Evolutionary conservation across 2,329 filamentous ascomycete genomes (phyloP).

Genomic region (Fusarium pseudocircinatum): DNA sequence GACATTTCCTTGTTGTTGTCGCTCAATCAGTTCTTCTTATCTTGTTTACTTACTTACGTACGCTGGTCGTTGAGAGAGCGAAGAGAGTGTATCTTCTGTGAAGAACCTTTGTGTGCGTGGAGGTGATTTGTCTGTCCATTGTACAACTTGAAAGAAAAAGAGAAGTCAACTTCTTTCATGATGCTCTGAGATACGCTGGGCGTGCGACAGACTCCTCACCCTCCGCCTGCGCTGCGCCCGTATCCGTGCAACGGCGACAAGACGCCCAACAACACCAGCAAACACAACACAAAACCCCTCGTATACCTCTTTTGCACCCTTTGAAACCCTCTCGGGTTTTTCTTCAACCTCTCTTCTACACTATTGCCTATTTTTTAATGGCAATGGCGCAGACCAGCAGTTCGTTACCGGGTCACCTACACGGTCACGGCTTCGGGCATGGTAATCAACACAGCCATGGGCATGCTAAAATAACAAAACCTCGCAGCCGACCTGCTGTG

Average conservation of each 20-base stretch:
- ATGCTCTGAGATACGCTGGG: slow-evolving; percentile 44
- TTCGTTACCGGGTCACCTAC: slow-evolving; percentile 37
- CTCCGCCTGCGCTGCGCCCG: slow-evolving; percentile 36
- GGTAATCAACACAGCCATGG: slow-evolving; percentile 16
- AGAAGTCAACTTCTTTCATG: slow-evolving; percentile 31
- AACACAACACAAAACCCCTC: slow-evolving; percentile 26
- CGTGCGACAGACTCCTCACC: slow-evolving; percentile 39
- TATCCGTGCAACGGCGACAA: slow-evolving; percentile 41
- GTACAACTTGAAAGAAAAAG: slow-evolving; percentile 33
- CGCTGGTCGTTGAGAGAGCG: slow-evolving; percentile 27
- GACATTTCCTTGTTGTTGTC: slow-evolving; percentile 32
- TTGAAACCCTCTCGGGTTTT: not conserved
- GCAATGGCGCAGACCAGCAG: slow-evolving; percentile 41
- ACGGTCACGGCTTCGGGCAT: slow-evolving; percentile 36
- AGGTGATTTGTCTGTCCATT: slow-evolving; percentile 10
- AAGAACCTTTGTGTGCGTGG: not conserved
- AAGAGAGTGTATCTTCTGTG: slow-evolving; percentile 1
- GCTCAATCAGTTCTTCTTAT: not conserved
- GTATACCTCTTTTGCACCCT: slow-evolving; percentile 1
- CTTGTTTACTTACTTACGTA: slow-evolving; percentile 33
- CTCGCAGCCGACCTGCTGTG: slow-evolving; percentile 59
- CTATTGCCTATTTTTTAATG: slow-evolving; percentile 16
- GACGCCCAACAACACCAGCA: slow-evolving; percentile 24
- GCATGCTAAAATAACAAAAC: slow-evolving; percentile 53
- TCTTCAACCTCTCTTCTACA: not conserved